These are phyloP conservation scores for Vanderwaltozyma tropicalis DNA, from an alignment of 805 yeast species.

Conservation along the genomic window DNA sequence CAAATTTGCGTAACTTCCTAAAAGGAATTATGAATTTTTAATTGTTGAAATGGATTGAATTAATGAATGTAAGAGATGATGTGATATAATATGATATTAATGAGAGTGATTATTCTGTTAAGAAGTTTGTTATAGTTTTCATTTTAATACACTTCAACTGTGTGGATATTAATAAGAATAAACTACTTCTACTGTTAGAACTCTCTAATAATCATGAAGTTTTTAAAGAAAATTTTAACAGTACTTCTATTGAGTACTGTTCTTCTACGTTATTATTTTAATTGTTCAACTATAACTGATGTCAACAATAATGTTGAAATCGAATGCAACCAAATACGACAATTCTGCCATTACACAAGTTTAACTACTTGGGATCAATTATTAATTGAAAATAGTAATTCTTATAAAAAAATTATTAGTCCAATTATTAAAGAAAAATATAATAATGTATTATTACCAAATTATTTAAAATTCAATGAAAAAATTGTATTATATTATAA, in stretches of 20 bases:
- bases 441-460: background rate
- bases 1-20: too few relatives aligned
- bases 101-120: too few relatives aligned
- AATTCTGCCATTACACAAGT: constrained; percentile 8
- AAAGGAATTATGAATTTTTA: too few relatives aligned
- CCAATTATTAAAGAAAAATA: constrained; percentile 1
- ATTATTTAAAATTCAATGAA: background rate
- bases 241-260: background rate
- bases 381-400: constrained; percentile 6
- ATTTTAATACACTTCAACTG: too few relatives aligned
- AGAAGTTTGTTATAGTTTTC: too few relatives aligned
- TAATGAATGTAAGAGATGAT: too few relatives aligned
- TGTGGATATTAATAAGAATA: too few relatives aligned
- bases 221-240: background rate
- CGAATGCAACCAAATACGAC: background rate
- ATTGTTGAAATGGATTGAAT: too few relatives aligned
- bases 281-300: too few relatives aligned
- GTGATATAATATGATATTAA: too few relatives aligned
- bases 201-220: background rate
- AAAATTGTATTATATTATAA: background rate
- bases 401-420: constrained; percentile 7
- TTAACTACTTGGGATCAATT: constrained; percentile 5
- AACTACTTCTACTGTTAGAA: background rate
- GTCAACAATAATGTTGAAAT: background rate
- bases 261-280: background rate